Conservation (phyloP, 495 filamentous ascomycete genomes). For the Lepidopterella palustris region DNA sequence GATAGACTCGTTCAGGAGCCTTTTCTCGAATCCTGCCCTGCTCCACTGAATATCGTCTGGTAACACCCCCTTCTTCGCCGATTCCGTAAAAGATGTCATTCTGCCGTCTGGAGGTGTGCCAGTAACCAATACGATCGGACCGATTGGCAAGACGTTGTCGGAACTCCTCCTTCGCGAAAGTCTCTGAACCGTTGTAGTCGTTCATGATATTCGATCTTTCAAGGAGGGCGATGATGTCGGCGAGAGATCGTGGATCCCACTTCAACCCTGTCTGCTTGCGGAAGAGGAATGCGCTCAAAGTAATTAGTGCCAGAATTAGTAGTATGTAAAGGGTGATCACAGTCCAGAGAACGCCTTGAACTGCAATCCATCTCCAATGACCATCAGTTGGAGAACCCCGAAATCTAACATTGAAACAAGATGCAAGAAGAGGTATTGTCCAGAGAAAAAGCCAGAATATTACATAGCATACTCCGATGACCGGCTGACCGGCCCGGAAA, state of each 20-base stretch:
- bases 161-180: constrained; percentile 43
- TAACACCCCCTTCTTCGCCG: constrained; percentile 53
- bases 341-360: constrained; percentile 70
- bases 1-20: constrained; percentile 13
- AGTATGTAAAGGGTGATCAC: constrained; percentile 67
- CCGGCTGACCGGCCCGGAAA: constrained; percentile 48
- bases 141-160: constrained; percentile 42
- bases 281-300: constrained; percentile 46
- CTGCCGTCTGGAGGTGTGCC: constrained; percentile 55
- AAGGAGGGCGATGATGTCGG: constrained; percentile 67
- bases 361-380: constrained; percentile 70
- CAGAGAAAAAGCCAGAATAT: constrained; percentile 59
- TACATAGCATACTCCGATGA: constrained; percentile 49
- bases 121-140: constrained; percentile 71
- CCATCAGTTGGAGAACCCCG: constrained; percentile 40
- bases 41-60: constrained; percentile 51
- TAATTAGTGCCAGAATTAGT: constrained; percentile 50
- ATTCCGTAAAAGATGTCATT: constrained; percentile 58
- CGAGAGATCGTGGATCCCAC: constrained; percentile 78
- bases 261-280: constrained; percentile 62
- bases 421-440: constrained; percentile 59
- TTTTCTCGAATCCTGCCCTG: constrained; percentile 38
- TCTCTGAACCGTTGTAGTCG: constrained; percentile 59
- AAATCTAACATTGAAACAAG: constrained; percentile 57
- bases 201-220: constrained; percentile 70